Evolutionary conservation across 768 basidiomycete genomes (phyloP), one percentile per base, ranked within the genome.

Genomic region (Lactarius deliciosus): DNA sequence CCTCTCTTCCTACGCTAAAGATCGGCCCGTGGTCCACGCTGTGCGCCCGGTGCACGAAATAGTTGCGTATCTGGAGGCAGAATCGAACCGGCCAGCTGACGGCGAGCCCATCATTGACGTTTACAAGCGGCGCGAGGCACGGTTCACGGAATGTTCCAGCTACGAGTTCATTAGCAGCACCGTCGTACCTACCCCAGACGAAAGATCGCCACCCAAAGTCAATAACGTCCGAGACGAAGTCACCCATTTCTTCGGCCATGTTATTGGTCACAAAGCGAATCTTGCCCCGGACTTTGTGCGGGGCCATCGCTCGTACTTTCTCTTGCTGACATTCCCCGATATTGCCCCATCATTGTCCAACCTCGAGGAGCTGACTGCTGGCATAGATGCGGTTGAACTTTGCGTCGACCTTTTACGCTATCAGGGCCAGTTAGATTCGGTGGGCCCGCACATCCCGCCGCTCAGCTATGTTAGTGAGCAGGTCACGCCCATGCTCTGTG

Each of bases 361-460:
- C 60, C 83, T 98, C 50, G 86, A 91, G 25, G 85, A 89, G 53
- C 76, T 99, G 65, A 85, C 85, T 0, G 81, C 85, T 18, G 97
- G 97, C 5, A 91, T 88, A 7, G 96, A 98, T 73, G 96, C 95
- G 0, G 77, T 98, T 66, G 97, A 99, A 76, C 75, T 98, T n/a
- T 87, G 96, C 11, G 94, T 94, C 13, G 97, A 99, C 75, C 83
- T 98, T 9, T 81, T 99, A 22, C 86, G 85, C 18, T 72, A 85
- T 73, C 72, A 77, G 0, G 79, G 80, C 61, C 80, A 84, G 64
- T 74, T 77, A 25, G 83, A 82, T 57, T 74, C 78, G n/a, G 74
- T 81, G 28, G 80, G 79, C 1, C 81, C 83, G 1, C 81, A 81
- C 65, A 84, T 92, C 28, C 90, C 95, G 1, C 79, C 91, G 1